Percentiles rank a stretch among this genome's conserved stretches.
These are phyloP conservation scores for Mortierella sp. DNA, from an alignment of 371 early-diverging fungal genomes.

Conservation along the genomic window DNA sequence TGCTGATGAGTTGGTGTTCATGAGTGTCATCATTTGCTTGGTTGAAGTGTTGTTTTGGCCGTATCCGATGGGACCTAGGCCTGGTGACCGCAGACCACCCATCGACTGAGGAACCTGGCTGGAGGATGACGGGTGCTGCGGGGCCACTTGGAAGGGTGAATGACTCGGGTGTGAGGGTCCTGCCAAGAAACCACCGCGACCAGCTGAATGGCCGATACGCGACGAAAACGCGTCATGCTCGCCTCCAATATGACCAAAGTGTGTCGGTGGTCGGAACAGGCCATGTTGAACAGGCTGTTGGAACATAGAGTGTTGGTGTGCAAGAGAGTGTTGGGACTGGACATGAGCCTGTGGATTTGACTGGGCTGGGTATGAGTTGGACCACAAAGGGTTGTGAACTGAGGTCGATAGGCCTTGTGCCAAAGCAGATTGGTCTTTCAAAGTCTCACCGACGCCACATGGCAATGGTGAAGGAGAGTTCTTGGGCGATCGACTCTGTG, in stretches of 20 bases:
- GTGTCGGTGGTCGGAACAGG: slow-evolving; percentile 32
- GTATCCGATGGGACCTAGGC: slow-evolving; percentile 46
- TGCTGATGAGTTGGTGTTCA: slow-evolving; percentile 26
- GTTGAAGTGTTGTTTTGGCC: slow-evolving; percentile 28
- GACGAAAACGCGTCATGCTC: slow-evolving; percentile 26
- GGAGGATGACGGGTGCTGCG: slow-evolving; percentile 37
- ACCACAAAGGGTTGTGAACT: slow-evolving; percentile 24
- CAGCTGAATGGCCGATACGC: slow-evolving; percentile 24
- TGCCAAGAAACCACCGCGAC: slow-evolving; percentile 30
- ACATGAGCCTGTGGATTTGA: slow-evolving; percentile 26
- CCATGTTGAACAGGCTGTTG: slow-evolving; percentile 37
- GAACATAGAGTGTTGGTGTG: slow-evolving; percentile 31
- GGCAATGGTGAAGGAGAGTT: slow-evolving; percentile 14
- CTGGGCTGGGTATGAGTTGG: slow-evolving; percentile 42
- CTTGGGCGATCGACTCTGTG: slow-evolving; percentile 27
- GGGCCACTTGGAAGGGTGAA: slow-evolving; percentile 16
- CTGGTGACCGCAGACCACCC: slow-evolving; percentile 47
- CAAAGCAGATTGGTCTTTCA: slow-evolving; percentile 12
- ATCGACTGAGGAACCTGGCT: slow-evolving; percentile 27
- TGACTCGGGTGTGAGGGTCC: slow-evolving; percentile 25
- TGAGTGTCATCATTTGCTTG: slow-evolving; percentile 33
- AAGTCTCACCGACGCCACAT: not conserved
- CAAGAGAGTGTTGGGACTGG: slow-evolving; percentile 10
- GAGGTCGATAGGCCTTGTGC: slow-evolving; percentile 26
- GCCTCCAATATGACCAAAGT: slow-evolving; percentile 42